Conservation (phyloP, 176 grass and related monocot species). For the Carex littledalei region DNA sequence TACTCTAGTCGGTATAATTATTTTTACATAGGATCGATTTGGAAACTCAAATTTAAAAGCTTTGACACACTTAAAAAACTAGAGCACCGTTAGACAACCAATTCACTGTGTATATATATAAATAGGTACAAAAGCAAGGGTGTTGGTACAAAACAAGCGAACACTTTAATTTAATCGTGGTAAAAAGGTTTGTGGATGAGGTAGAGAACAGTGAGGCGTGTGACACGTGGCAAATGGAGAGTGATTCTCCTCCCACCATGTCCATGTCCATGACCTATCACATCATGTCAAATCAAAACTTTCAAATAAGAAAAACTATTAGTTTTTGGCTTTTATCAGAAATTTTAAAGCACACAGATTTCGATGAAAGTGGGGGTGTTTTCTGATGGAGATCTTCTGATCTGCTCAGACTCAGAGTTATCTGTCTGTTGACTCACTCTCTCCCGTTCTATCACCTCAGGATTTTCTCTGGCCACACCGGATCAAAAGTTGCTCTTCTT, state of each 20-base stretch:
- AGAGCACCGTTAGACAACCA: not conserved
- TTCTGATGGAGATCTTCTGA: constrained; percentile 20
- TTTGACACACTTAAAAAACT: too few species aligned
- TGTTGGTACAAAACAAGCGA: not conserved
- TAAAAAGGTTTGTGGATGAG: not conserved
- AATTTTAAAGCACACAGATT: constrained; percentile 19
- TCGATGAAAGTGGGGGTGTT: not conserved
- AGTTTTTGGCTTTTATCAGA: not conserved
- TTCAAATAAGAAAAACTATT: not conserved
- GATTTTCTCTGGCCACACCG: too few species aligned
- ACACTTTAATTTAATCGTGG: constrained; percentile 12
- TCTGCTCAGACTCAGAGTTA: not conserved
- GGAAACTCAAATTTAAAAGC: too few species aligned
- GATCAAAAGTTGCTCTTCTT: too few species aligned
- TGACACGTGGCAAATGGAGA: constrained; percentile 1
- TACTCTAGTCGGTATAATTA: too few species aligned
- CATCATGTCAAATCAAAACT: constrained; percentile 17
- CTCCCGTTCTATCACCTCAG: not conserved
- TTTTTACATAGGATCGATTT: too few species aligned
- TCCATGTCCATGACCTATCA: constrained; percentile 17
- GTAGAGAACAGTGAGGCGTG: not conserved
- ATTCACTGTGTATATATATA: not conserved
- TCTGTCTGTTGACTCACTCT: constrained; percentile 20
- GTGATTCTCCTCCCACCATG: not conserved
- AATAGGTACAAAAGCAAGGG: not conserved